Evolutionary conservation across 23 red algal genomes (phyloP), one percentile per base, ranked within the genome.

Genomic region (Gracilariopsis chorda): DNA sequence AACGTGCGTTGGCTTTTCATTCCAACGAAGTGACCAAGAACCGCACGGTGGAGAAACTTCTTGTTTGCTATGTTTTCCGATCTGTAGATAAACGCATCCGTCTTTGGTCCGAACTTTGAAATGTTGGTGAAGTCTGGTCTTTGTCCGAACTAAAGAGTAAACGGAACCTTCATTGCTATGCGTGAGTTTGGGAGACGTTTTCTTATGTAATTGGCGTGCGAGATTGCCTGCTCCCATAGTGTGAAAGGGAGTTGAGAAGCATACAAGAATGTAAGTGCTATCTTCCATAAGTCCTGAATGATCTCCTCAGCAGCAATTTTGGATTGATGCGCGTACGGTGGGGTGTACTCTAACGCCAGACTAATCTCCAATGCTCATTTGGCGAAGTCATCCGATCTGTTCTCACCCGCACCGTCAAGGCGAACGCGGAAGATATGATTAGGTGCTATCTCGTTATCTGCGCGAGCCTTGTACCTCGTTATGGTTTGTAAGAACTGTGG

Each of bases 261-360:
- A 20, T 1, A 34, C 24, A 80, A 1, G 19, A 80, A 21, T 20
- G 24, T 37, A 23, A 40, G 39, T 28, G 49, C 76, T 11, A 51
- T 49, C 55, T 53, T 55, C 76, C 76, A 80, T 27, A 53, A 47
- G 32, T 80, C 1, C 2, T 80, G 76, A 21, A 80, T 80, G n/a
- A 80, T 40, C 25, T 47, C 20, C 0, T 80, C 76, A 20, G 76
- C 76, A 51, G 76, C 39, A 52, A 40, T 47, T 27, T 80, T 80
- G 13, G 0, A 53, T 57, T 57, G 42, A 80, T 21, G 23, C 27
- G 76, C 76, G 24, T 1, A 0, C 24, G 76, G 42, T 52, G 44
- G 76, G n/a, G 76, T 41, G 76, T 30, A 80, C 45, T 58, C 76
- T 28, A 57, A 28, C 9, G 10, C 24, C 76, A 80, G 48, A 52